Evolutionary conservation across 371 early-diverging fungal genomes (phyloP).

Genomic region (Mortierella sp.): DNA sequence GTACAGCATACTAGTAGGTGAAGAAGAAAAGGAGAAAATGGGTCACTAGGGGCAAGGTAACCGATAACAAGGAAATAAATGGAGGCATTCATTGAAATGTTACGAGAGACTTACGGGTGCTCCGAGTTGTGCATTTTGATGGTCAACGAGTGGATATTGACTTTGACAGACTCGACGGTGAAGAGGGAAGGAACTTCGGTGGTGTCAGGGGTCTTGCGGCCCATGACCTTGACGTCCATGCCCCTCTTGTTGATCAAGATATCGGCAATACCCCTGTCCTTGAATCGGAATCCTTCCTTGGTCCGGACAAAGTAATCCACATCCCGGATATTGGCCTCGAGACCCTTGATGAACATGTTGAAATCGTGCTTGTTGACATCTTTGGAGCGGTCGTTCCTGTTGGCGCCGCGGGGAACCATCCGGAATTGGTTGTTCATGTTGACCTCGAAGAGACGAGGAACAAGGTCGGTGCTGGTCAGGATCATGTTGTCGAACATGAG

Average conservation of each 20-base stretch:
- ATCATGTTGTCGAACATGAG: slow-evolving; percentile 73
- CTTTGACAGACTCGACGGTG: slow-evolving; percentile 63
- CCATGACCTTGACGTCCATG: slow-evolving; percentile 55
- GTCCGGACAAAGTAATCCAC: slow-evolving; percentile 71
- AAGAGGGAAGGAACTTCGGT: slow-evolving; percentile 52
- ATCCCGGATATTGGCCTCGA: slow-evolving; percentile 62
- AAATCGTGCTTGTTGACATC: slow-evolving; percentile 58
- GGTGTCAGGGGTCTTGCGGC: slow-evolving; percentile 56
- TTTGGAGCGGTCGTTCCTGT: slow-evolving; percentile 24
- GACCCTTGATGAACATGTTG: slow-evolving; percentile 53
- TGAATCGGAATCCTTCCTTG: slow-evolving; percentile 68
- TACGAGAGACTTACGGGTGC: slow-evolving; percentile 23
- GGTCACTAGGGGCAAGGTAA: background rate
- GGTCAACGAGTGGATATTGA: slow-evolving; percentile 60
- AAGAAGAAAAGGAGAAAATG: background rate
- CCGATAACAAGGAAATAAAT: background rate
- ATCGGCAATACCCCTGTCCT: slow-evolving; percentile 71
- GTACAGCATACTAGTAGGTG: slow-evolving; percentile 57
- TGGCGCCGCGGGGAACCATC: slow-evolving; percentile 28
- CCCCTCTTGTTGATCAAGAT: slow-evolving; percentile 68
- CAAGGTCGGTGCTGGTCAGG: slow-evolving; percentile 66
- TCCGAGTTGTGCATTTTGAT: slow-evolving; percentile 44
- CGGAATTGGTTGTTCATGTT: slow-evolving; percentile 58
- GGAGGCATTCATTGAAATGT: no score
- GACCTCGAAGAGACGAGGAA: slow-evolving; percentile 71